phyloP scores from a whole-genome alignment of 139 green algal genomes.

The Chlorella sp. region DNA sequence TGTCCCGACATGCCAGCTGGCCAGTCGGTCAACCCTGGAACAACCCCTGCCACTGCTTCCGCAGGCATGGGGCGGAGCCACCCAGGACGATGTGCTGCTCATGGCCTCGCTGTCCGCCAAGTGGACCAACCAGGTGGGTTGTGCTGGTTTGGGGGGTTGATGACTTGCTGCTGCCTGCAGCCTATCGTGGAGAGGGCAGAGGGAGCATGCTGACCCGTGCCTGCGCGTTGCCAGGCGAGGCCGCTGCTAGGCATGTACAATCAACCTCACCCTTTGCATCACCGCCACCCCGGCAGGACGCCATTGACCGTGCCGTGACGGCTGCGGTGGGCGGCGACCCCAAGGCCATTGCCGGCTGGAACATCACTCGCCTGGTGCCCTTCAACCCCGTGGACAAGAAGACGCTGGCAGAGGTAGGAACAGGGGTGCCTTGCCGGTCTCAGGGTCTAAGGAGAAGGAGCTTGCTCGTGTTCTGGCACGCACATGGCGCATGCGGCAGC shows the following conservation, averaged over 20 bases:
- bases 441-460: too few species aligned
- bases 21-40: too few species aligned
- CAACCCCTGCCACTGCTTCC: too few species aligned
- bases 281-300: constrained; percentile 17
- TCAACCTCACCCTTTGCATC: neutral
- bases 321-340: constrained; percentile 23
- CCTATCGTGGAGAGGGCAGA: too few species aligned
- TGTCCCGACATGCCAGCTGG: too few species aligned
- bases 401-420: constrained; percentile 40
- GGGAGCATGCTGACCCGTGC: too few species aligned
- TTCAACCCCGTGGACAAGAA: constrained; percentile 68
- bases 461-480: too few species aligned
- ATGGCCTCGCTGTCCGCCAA: constrained; percentile 46
- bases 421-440: neutral
- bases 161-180: too few species aligned
- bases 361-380: constrained; percentile 36
- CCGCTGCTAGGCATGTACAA: too few species aligned
- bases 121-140: constrained; percentile 35
- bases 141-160: too few species aligned
- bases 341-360: constrained; percentile 30
- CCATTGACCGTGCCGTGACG: constrained; percentile 47
- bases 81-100: constrained; percentile 40
- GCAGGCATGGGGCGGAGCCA: constrained; percentile 19
- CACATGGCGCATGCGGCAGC: too few species aligned
- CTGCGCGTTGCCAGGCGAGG: neutral